phyloP scores from a whole-genome alignment of 2,329 filamentous ascomycete genomes.

The Exutisphaerella laricina region DNA sequence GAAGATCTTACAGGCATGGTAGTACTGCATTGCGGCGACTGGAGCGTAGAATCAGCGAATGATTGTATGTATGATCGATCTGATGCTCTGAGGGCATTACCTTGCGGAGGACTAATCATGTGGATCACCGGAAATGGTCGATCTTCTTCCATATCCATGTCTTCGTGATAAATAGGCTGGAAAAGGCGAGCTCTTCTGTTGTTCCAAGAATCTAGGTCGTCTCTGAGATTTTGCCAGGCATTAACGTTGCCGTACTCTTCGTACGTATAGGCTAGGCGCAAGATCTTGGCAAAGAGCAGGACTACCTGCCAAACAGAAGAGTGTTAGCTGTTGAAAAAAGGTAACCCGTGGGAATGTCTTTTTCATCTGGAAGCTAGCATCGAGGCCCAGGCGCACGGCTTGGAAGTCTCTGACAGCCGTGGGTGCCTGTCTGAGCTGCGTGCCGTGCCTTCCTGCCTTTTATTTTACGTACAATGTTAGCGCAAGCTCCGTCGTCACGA shows the following conservation, averaged over 20 bases:
- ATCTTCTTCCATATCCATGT: constrained; percentile 9
- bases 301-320: too few species aligned
- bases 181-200: constrained; percentile 19
- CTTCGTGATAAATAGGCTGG: constrained; percentile 29
- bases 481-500: constrained; percentile 36
- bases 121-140: constrained; percentile 30
- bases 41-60: too few species aligned
- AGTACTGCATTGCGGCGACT: constrained; percentile 36
- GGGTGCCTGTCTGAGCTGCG: too few species aligned
- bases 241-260: constrained; percentile 3
- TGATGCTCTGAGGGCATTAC: constrained; percentile 6
- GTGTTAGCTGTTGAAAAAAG: too few species aligned
- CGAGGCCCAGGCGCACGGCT: too few species aligned
- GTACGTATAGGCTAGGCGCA: constrained; percentile 23
- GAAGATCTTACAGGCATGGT: constrained; percentile 33
- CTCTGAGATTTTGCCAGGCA: constrained; percentile 15
- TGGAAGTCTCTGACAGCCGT: too few species aligned
- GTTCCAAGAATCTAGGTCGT: constrained; percentile 20
- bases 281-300: constrained; percentile 37
- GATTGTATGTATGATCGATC: too few species aligned
- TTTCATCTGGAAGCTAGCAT: too few species aligned
- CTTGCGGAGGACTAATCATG: constrained; percentile 33
- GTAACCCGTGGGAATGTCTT: too few species aligned
- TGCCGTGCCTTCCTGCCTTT: too few species aligned
- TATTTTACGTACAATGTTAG: too few species aligned